Base-by-base conservation (phyloP, 805 yeast genomes). In the Spathaspora gorwiae region DNA sequence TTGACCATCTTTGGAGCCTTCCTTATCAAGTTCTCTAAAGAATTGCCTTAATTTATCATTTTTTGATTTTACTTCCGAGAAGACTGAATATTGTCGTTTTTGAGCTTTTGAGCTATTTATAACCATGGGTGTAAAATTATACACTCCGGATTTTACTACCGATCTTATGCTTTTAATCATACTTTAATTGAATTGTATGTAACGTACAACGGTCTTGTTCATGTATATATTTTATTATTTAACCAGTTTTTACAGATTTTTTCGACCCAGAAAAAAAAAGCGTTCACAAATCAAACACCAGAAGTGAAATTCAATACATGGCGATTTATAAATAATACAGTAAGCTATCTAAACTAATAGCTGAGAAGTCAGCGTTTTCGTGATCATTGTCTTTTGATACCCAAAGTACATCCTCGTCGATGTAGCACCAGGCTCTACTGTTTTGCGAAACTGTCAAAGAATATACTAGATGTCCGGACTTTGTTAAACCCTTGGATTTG, bases 391-490 rank as follows among this genome's bases (percentile, higher is more conserved):
- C 34, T 14, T 45, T 39, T 24, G 44, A 30, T 12, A 78, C 56
- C 77, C 80, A 88, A 24, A 89, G 53, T 2, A 87, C 82, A 52
- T 88, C 90, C 38, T 82, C 81, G 32, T 76, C 75, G 6, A 87
- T 71, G 49, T 78, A 87, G 12, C 78, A 69, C 34, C 35, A 72
- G 11, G 72, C 68, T 5, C 53, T 60, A 24, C 54, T 58, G 7
- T 75, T 73, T 6, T 39, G 44, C 34, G 2, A 13, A 12, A 50
- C 44, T 4, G 35, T 39, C 10, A 47, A 32, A 3, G 15, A 12
- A 56, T 69, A 79, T 36, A 81, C 55, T 2, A 74, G 68, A 37
- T 67, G 61, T 1, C 82, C 84, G 40, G 67, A 54, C 1, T 54
- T 29, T 11, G 32, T 5, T 9, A 29, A 29, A 11, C 49, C 47